A percentile compares a stretch with the other conserved stretches of the same genome.
Evolutionary conservation across 2,329 filamentous ascomycete species (phyloP).

Genomic region (Madurella mycetomatis): DNA sequence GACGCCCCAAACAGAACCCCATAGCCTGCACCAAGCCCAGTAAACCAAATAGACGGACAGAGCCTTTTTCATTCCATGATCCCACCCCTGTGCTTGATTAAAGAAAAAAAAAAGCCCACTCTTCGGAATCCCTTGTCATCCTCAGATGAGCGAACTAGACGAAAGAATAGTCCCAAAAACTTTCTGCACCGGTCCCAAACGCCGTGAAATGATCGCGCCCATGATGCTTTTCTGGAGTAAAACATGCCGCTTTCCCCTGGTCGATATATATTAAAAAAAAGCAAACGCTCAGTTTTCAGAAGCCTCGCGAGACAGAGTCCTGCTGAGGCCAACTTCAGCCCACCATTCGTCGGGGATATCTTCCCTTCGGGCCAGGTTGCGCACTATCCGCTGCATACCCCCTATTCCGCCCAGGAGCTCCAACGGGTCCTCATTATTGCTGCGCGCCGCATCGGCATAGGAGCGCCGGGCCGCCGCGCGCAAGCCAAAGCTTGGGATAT

Average conservation of each 20-base stretch:
- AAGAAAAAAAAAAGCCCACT: too few relatives aligned
- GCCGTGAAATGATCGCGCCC: background rate
- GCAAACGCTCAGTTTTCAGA: constrained; percentile 18
- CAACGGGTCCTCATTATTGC: constrained; percentile 30
- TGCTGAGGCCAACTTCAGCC: constrained; percentile 64
- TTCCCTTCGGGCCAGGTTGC: constrained; percentile 62
- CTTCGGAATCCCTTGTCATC: too few relatives aligned
- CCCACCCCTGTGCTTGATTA: too few relatives aligned
- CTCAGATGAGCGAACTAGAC: too few relatives aligned
- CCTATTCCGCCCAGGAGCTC: constrained; percentile 40
- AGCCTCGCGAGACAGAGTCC: constrained; percentile 47
- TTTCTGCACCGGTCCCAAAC: background rate
- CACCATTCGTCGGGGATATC: constrained; percentile 83
- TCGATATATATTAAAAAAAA: background rate
- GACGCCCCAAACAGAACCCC: too few relatives aligned
- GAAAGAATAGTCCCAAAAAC: too few relatives aligned
- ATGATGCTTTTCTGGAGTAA: background rate
- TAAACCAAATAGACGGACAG: too few relatives aligned
- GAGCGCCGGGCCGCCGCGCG: constrained; percentile 23
- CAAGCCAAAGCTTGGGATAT: constrained; percentile 2
- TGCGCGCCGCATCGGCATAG: constrained; percentile 43
- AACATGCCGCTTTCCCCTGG: background rate
- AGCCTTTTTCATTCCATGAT: too few relatives aligned
- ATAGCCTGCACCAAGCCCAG: too few relatives aligned
- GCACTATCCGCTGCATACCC: constrained; percentile 68